These are phyloP conservation scores for Raffaelea arxii DNA, from an alignment of 2,329 filamentous ascomycete genomes.

Conservation along the genomic window DNA sequence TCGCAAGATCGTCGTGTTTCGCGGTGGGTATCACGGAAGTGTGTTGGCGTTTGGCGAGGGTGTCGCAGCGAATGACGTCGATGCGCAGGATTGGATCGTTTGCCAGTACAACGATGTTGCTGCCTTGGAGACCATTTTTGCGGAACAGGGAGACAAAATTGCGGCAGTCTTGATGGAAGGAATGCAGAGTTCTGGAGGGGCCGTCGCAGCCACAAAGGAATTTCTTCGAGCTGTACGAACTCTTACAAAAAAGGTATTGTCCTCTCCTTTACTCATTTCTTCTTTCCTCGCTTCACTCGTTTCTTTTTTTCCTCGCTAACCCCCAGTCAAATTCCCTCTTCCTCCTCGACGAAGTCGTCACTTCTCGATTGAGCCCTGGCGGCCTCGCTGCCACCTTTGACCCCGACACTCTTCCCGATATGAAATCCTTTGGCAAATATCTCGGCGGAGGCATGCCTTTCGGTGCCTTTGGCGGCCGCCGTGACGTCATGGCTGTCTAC, in stretches of 20 bases:
- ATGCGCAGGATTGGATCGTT: conserved; percentile 45
- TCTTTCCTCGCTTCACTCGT: too few relatives aligned
- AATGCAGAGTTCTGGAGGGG: conserved; percentile 54
- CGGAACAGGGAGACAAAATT: conserved; percentile 23
- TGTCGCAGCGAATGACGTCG: conserved; percentile 31
- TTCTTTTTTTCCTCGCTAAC: not conserved
- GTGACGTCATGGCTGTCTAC: conserved; percentile 62
- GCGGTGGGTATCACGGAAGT: conserved; percentile 41
- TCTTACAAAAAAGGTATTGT: conserved; percentile 31
- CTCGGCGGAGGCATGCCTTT: conserved; percentile 49
- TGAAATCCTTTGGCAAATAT: conserved; percentile 48
- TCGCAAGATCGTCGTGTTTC: conserved; percentile 35
- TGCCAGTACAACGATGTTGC: conserved; percentile 51
- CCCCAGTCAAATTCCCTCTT: conserved; percentile 38
- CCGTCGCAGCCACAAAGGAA: conserved; percentile 34
- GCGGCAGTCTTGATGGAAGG: conserved; percentile 56
- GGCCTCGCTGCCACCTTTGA: conserved; percentile 54
- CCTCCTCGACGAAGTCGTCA: conserved; percentile 64
- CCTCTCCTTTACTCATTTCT: not conserved
- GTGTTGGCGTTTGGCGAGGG: conserved; percentile 24
- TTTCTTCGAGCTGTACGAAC: conserved; percentile 44
- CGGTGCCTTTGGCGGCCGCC: conserved; percentile 46
- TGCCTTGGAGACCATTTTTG: conserved; percentile 47
- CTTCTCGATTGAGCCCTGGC: conserved; percentile 45
- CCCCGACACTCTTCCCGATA: conserved; percentile 41